Percentiles rank a stretch among this genome's conserved stretches.
Evolutionary conservation across 129 eudicot genomes (phyloP).

Genomic region (Flaveria trinervia): DNA sequence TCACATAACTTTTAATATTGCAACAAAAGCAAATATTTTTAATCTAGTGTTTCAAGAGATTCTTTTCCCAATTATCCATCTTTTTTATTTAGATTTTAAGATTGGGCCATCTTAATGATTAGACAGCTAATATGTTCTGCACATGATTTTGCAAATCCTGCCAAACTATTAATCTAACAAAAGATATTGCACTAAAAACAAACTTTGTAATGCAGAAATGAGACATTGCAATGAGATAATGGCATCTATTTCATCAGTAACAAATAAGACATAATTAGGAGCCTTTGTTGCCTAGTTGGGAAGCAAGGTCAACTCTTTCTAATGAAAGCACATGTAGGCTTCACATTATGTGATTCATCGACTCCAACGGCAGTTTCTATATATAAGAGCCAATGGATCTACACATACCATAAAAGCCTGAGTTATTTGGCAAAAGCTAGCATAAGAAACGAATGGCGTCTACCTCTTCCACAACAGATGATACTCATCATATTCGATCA

Average conservation of each 20-base stretch:
- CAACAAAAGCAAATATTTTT: not conserved
- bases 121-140: constrained; percentile 29
- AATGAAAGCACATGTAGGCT: constrained; percentile 25
- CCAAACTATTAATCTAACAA: constrained; percentile 29
- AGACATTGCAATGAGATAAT: constrained; percentile 17
- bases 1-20: not conserved
- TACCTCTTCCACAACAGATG: not conserved
- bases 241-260: constrained; percentile 23
- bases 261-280: constrained; percentile 21
- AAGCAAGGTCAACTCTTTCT: constrained; percentile 29
- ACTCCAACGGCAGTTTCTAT: not conserved
- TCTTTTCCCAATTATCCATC: constrained; percentile 6
- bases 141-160: constrained; percentile 23
- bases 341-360: constrained; percentile 18
- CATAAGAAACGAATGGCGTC: constrained; percentile 14
- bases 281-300: constrained; percentile 29
- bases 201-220: constrained; percentile 22
- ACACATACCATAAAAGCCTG: not conserved
- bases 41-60: constrained; percentile 10
- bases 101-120: constrained; percentile 25
- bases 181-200: constrained; percentile 19
- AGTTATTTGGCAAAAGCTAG: not conserved
- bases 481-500: constrained; percentile 17
- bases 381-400: constrained; percentile 20
- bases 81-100: constrained; percentile 6